phyloP scores from a whole-genome alignment of 345 rosid genomes.

The Litchi chinensis region DNA sequence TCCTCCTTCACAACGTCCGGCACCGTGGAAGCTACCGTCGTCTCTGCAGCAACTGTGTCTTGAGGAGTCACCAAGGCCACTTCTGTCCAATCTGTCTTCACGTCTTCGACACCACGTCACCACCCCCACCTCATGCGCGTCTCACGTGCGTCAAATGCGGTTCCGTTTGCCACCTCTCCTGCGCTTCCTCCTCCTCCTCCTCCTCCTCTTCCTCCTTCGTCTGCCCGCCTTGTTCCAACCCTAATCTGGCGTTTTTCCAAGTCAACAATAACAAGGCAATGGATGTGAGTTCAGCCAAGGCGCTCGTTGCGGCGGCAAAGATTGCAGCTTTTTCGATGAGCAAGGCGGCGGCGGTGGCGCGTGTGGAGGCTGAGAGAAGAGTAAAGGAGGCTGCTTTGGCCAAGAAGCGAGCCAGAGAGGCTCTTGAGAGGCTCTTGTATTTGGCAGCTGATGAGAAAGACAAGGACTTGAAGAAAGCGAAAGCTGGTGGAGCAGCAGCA shows the following conservation, averaged over 20 bases:
- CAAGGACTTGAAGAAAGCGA: slow-evolving; percentile 2
- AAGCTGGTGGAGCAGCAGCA: background rate
- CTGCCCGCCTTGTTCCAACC: slow-evolving; percentile 38
- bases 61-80: slow-evolving; percentile 29
- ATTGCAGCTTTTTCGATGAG: slow-evolving; percentile 36
- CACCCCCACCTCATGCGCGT: slow-evolving; percentile 15
- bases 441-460: slow-evolving; percentile 26
- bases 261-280: background rate
- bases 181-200: slow-evolving; percentile 21
- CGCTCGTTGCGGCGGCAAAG: slow-evolving; percentile 40
- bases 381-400: slow-evolving; percentile 38
- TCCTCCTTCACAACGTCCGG: slow-evolving; percentile 37
- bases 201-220: slow-evolving; percentile 27
- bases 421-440: slow-evolving; percentile 35
- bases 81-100: slow-evolving; percentile 43
- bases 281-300: slow-evolving; percentile 30
- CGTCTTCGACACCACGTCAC: slow-evolving; percentile 24
- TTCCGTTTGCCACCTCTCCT: slow-evolving; percentile 35
- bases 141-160: slow-evolving; percentile 37
- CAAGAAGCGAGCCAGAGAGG: slow-evolving; percentile 43
- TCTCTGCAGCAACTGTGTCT: slow-evolving; percentile 37
- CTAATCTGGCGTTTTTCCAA: slow-evolving; percentile 28
- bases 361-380: slow-evolving; percentile 36
- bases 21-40: slow-evolving; percentile 36
- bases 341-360: slow-evolving; percentile 34